Evolutionary conservation across 306 rosid species (phyloP).

Genomic region (Cicer chorassanicum): DNA sequence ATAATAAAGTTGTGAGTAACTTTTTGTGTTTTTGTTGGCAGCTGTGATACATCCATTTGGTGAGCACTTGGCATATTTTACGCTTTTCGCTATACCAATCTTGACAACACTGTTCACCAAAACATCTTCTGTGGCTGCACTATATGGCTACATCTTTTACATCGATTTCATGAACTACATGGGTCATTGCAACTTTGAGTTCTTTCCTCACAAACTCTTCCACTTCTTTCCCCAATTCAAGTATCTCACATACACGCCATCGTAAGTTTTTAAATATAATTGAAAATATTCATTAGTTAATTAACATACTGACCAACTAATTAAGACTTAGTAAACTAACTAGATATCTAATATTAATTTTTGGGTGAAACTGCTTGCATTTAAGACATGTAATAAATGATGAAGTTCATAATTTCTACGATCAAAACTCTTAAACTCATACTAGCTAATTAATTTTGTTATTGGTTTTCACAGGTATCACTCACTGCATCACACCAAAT

Average conservation of each 20-base stretch:
- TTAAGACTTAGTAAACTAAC: no score
- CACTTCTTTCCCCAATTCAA: conserved; percentile 58
- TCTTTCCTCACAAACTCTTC: conserved; percentile 52
- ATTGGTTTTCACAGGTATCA: conserved; percentile 56
- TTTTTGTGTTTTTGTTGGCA: conserved; percentile 19
- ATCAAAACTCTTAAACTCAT: neutral
- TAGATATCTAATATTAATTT: no score
- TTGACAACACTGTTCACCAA: conserved; percentile 35
- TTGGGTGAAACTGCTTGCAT: no score
- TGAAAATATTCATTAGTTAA: no score
- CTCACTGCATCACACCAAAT: conserved; percentile 77
- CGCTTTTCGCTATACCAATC: conserved; percentile 59
- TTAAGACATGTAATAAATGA: neutral
- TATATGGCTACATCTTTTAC: conserved; percentile 37
- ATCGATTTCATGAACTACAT: conserved; percentile 75
- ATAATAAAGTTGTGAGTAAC: no score
- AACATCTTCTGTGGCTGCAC: conserved; percentile 52
- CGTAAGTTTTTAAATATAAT: conserved; percentile 54
- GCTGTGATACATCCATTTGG: conserved; percentile 85
- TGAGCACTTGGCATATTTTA: conserved; percentile 61
- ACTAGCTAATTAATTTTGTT: neutral
- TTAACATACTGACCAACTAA: no score
- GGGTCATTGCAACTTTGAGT: conserved; percentile 85
- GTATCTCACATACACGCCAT: conserved; percentile 63
- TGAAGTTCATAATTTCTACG: neutral